Evolutionary conservation across 257 asterid genomes (phyloP).

Genomic region (Oldenlandia corymbosa): DNA sequence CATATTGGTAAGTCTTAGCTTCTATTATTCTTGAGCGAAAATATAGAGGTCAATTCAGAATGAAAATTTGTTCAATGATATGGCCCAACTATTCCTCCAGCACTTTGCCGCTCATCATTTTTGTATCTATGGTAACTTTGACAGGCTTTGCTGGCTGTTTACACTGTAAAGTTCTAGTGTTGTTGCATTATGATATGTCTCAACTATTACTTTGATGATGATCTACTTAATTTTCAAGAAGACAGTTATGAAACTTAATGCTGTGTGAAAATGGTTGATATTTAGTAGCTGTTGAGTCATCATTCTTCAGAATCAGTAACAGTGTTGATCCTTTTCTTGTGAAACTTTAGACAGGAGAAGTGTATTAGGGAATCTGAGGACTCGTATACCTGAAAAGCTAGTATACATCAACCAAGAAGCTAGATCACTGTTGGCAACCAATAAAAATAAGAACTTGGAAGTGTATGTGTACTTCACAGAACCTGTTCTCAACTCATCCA

Average conservation of each 20-base stretch:
- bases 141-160: not conserved
- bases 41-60: not conserved
- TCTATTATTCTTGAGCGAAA: not conserved
- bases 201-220: not conserved
- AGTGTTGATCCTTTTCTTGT: constrained; percentile 1
- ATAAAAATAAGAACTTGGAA: constrained; percentile 51
- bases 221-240: not conserved
- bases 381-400: constrained; percentile 68
- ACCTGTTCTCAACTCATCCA: constrained; percentile 73
- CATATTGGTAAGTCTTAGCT: constrained; percentile 62
- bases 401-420: constrained; percentile 57
- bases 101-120: not conserved
- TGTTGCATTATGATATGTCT: not conserved
- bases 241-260: not conserved
- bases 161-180: not conserved
- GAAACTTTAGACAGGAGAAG: constrained; percentile 62
- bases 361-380: constrained; percentile 61
- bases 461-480: constrained; percentile 66
- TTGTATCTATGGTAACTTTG: not conserved
- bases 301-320: not conserved
- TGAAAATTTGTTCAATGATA: not conserved
- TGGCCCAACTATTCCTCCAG: not conserved
- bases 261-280: not conserved
- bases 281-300: not conserved
- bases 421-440: constrained; percentile 73